These are phyloP conservation scores for Apiospora aurea DNA, from an alignment of 2,329 filamentous ascomycete species.

Conservation along the genomic window DNA sequence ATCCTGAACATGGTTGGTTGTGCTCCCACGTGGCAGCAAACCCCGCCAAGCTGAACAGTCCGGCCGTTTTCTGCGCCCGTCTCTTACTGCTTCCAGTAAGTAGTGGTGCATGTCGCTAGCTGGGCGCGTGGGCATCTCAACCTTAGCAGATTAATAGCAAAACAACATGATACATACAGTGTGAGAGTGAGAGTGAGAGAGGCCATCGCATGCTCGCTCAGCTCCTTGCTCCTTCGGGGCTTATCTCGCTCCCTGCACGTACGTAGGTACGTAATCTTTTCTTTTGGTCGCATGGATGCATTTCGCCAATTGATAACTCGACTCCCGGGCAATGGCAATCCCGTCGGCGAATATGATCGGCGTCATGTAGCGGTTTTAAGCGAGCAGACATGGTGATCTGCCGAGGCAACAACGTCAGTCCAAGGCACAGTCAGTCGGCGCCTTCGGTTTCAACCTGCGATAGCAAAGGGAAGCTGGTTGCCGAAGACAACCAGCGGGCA, in stretches of 20 bases:
- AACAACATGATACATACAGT: constrained; percentile 16
- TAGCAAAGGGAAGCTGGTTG: not conserved
- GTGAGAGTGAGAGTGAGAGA: not conserved
- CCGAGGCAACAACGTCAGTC: not conserved
- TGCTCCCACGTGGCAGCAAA: constrained; percentile 16
- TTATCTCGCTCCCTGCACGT: not conserved
- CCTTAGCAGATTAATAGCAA: not conserved
- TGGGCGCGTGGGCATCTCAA: constrained; percentile 7
- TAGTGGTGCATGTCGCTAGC: constrained; percentile 5
- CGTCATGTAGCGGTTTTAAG: not conserved
- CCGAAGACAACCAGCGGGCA: not conserved
- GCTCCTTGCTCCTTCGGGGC: not conserved
- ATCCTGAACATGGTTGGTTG: constrained; percentile 22
- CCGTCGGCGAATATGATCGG: not conserved
- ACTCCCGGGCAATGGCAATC: not conserved
- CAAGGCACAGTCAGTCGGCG: not conserved
- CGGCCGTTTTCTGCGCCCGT: constrained; percentile 10
- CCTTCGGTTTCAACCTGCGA: not conserved
- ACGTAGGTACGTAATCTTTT: not conserved
- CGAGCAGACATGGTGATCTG: not conserved
- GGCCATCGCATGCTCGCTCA: constrained; percentile 6
- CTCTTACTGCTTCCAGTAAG: constrained; percentile 20
- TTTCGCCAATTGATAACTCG: not conserved
- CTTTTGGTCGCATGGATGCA: not conserved
- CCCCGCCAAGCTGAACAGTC: constrained; percentile 21